Percentiles rank a stretch among this genome's conserved stretches.
Evolutionary conservation across 2,329 filamentous ascomycete species (phyloP).

Genomic region (Fusarium protoensiforme): DNA sequence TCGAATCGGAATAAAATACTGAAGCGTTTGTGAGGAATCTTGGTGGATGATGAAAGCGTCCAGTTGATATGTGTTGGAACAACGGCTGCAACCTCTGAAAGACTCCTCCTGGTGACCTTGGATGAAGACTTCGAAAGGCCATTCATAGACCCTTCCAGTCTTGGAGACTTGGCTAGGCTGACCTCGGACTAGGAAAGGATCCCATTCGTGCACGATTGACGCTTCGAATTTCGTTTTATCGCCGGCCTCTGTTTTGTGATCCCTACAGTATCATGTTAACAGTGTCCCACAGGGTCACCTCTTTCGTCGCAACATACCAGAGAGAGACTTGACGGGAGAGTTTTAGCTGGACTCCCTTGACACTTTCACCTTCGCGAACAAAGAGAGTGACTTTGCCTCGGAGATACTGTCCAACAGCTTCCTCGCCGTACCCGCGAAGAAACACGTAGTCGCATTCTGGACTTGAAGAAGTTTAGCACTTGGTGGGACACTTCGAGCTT

Average conservation of each 20-base stretch:
- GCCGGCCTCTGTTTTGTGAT: neutral
- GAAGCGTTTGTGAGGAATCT: neutral
- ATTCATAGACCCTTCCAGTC: neutral
- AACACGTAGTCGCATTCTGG: constrained; percentile 4
- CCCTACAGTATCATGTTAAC: neutral
- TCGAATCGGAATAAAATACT: neutral
- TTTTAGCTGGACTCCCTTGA: neutral
- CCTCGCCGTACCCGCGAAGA: constrained; percentile 1
- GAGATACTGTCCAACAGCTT: constrained; percentile 5
- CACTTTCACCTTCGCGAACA: neutral
- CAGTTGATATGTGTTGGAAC: neutral
- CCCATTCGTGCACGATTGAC: neutral
- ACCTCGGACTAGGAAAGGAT: neutral
- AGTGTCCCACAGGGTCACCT: neutral
- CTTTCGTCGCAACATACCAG: neutral
- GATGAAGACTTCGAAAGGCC: constrained; percentile 5
- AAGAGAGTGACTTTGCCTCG: neutral
- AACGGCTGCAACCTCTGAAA: neutral
- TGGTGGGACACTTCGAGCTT: no score
- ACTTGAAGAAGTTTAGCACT: neutral
- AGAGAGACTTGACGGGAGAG: neutral
- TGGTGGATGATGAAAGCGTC: neutral
- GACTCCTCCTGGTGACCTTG: constrained; percentile 4
- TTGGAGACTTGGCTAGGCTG: neutral
- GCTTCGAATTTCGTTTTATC: neutral